phyloP scores from a whole-genome alignment of 306 rosid genomes.

The Vachellia collinsii region DNA sequence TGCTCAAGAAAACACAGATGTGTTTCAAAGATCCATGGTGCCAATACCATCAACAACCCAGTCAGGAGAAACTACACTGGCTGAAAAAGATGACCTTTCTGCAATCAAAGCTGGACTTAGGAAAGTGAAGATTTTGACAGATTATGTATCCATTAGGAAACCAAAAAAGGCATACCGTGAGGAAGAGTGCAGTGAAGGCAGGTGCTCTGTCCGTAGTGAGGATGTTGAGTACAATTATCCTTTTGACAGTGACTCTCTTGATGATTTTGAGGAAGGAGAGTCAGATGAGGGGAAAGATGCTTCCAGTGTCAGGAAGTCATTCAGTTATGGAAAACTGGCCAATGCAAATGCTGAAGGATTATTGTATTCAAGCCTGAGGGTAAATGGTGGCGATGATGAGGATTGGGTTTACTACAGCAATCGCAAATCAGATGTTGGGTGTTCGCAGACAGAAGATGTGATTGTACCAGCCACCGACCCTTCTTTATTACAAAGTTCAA shows the following conservation, averaged over 20 bases:
- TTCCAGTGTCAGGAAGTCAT: conserved; percentile 75
- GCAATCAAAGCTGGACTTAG: conserved; percentile 87
- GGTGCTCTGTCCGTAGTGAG: conserved; percentile 80
- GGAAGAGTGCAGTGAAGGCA: conserved; percentile 81
- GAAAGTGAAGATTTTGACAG: conserved; percentile 82
- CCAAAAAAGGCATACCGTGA: conserved; percentile 63
- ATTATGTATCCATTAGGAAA: conserved; percentile 78
- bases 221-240: conserved; percentile 74
- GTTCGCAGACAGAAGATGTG: conserved; percentile 57
- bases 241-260: conserved; percentile 76
- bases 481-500: conserved; percentile 61
- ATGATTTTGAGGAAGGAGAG: conserved; percentile 79
- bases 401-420: conserved; percentile 90
- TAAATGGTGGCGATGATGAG: conserved; percentile 61
- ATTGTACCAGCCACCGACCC: conserved; percentile 56
- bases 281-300: conserved; percentile 76
- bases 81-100: conserved; percentile 85
- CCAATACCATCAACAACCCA: conserved; percentile 59
- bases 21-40: conserved; percentile 61
- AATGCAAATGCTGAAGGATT: conserved; percentile 83
- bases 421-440: conserved; percentile 70
- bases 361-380: conserved; percentile 51
- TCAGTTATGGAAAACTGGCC: conserved; percentile 90
- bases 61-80: conserved; percentile 48
- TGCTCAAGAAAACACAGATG: conserved; percentile 57